Evolutionary conservation across 176 grass and related monocot genomes (phyloP).

Genomic region (Cenchrus fungigraminus): DNA sequence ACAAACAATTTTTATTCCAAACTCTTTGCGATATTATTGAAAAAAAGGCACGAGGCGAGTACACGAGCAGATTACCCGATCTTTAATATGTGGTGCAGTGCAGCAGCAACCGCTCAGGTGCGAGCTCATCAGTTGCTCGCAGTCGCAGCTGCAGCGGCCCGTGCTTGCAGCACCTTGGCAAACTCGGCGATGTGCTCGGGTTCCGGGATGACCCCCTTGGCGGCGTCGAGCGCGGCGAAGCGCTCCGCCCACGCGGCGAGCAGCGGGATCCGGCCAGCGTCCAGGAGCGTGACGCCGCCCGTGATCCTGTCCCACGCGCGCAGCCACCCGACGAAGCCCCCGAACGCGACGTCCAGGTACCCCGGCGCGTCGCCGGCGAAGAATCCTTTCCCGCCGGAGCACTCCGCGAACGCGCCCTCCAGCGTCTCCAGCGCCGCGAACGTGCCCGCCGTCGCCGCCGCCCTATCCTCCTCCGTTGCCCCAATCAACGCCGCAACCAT

Average conservation of each 20-base stretch:
- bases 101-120: not conserved
- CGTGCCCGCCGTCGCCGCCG: constrained; percentile 5
- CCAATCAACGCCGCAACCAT: not conserved
- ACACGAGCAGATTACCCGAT: not conserved
- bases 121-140: constrained; percentile 23
- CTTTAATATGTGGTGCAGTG: not conserved
- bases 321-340: constrained; percentile 33
- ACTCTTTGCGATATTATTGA: not conserved
- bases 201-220: constrained; percentile 38
- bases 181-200: constrained; percentile 43
- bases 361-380: constrained; percentile 49
- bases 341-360: constrained; percentile 38
- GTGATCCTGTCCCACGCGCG: constrained; percentile 27
- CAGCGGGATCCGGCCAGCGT: constrained; percentile 42
- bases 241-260: constrained; percentile 39
- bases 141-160: not conserved
- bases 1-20: no score
- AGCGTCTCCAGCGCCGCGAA: constrained; percentile 5
- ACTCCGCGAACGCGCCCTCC: constrained; percentile 40
- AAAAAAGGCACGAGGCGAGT: not conserved
- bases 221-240: constrained; percentile 32
- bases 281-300: constrained; percentile 32
- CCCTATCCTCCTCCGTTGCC: constrained; percentile 16
- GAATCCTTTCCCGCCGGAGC: constrained; percentile 39
- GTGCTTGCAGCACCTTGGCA: not conserved